Evolutionary conservation across 495 filamentous ascomycete genomes (phyloP), one percentile per base, ranked within the genome.

Genomic region (Platismatia glauca): DNA sequence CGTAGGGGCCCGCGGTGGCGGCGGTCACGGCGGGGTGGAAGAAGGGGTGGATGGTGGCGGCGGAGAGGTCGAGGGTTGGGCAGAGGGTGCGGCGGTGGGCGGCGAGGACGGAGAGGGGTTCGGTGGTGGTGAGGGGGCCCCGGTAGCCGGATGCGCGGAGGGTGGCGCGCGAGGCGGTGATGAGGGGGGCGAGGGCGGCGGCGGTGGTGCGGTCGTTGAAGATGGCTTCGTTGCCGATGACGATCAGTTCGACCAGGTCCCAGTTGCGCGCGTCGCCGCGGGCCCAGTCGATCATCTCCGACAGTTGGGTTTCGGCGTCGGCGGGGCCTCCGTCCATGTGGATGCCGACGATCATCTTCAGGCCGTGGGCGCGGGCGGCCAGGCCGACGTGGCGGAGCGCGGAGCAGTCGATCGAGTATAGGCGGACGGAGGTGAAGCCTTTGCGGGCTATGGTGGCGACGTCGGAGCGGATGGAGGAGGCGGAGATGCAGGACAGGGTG

Each of bases 331-430:
- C 71, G 70, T 83, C 81, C 73, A 97, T 86, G 82, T 84, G 95
- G 79, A 97, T 77, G 75, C 93, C 93, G 62, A 91, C 70, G 73
- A 97, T 91, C 70, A 97, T 76, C 68, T 84, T 86, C 48, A 97
- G 71, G 57, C 85, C 84, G 72, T 85, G 71, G 57, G 48, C 75
- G 68, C 57, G 76, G 71, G 81, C 83, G 61, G 89, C 85, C 18
- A 76, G 72, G 64, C 88, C 89, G 62, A 96, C 84, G 72, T 79
- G 86, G 73, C 82, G 72, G 46, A 97, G 89, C 64, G 82, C 84
- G 72, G 78, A 80, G 82, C 93, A 97, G 83, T 96, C 92, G 68
- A 91, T 89, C 64, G 85, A 88, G 86, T 97, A 96, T 74, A 96
- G 77, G 74, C 93, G 93, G 74, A 97, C 74, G 62, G 85, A 80